A percentile compares a stretch with the other conserved stretches of the same genome.
Evolutionary conservation across 2,329 filamentous ascomycete species (phyloP).

Genomic region (Xylaria hypoxylon): DNA sequence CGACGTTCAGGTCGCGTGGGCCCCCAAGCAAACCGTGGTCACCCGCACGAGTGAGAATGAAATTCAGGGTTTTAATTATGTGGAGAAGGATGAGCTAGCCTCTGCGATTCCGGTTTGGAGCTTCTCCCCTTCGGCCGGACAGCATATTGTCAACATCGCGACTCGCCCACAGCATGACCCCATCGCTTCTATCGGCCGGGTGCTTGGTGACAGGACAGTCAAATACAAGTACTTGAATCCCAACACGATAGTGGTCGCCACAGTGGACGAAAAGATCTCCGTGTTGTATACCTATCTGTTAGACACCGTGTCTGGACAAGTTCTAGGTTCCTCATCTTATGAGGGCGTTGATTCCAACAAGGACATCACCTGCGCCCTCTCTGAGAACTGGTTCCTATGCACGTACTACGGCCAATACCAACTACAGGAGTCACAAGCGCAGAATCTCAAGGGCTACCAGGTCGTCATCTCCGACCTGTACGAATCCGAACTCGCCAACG

Average conservation of each 20-base stretch:
- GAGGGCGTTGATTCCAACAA: conserved; percentile 78
- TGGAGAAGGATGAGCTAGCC: conserved; percentile 56
- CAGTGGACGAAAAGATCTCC: conserved; percentile 68
- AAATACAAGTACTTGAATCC: conserved; percentile 97
- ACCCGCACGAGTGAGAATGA: conserved; percentile 61
- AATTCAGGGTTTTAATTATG: conserved; percentile 67
- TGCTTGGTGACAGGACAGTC: conserved; percentile 91
- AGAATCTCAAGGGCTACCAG: conserved; percentile 82
- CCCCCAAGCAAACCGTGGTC: conserved; percentile 66
- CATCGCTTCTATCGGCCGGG: conserved; percentile 93
- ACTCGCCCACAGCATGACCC: conserved; percentile 81
- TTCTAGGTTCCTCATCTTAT: conserved; percentile 79
- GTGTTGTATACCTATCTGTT: conserved; percentile 81
- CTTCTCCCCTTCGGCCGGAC: conserved; percentile 73
- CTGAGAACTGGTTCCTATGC: conserved; percentile 97
- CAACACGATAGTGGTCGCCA: conserved; percentile 82
- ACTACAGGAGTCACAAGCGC: conserved; percentile 65
- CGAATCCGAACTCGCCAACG: conserved; percentile 84
- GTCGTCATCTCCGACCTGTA: conserved; percentile 89
- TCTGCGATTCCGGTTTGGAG: conserved; percentile 73
- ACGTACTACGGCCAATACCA: conserved; percentile 76
- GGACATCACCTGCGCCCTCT: conserved; percentile 79
- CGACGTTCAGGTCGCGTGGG: conserved; percentile 58
- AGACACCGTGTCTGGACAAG: conserved; percentile 85
- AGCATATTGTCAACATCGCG: conserved; percentile 76